phyloP scores from a whole-genome alignment of 495 filamentous ascomycete genomes.

The Penicillium silybi region DNA sequence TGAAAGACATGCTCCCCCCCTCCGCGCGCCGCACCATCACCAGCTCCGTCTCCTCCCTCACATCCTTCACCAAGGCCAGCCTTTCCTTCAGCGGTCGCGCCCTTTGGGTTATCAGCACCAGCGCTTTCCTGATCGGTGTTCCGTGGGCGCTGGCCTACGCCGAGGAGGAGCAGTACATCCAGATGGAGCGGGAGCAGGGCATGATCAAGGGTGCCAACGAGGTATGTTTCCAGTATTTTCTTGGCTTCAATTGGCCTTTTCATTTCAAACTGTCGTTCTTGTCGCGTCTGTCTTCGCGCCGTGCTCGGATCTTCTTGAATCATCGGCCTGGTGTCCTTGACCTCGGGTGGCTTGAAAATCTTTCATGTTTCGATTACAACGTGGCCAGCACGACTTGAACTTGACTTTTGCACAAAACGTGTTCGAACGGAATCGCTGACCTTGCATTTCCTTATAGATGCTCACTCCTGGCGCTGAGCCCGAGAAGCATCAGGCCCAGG shows the following conservation, averaged over 20 bases:
- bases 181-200: slow-evolving; percentile 95
- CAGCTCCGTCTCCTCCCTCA: slow-evolving; percentile 52
- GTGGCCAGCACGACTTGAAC: neutral
- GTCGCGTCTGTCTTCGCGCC: neutral
- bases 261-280: neutral
- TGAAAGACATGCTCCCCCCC: slow-evolving; percentile 89
- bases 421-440: slow-evolving; percentile 8
- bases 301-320: neutral
- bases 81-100: slow-evolving; percentile 72
- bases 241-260: neutral
- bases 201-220: slow-evolving; percentile 83
- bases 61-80: slow-evolving; percentile 56
- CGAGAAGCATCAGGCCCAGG: slow-evolving; percentile 37
- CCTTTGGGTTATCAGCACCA: slow-evolving; percentile 83
- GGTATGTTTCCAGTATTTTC: slow-evolving; percentile 39
- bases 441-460: slow-evolving; percentile 28
- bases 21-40: slow-evolving; percentile 67
- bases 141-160: slow-evolving; percentile 88
- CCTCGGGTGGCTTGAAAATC: neutral
- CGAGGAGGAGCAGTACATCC: slow-evolving; percentile 91
- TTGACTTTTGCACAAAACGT: neutral
- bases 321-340: neutral
- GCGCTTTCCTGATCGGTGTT: slow-evolving; percentile 82
- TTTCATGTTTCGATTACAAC: neutral
- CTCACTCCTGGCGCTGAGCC: slow-evolving; percentile 40